Conservation (phyloP, 257 asterid genomes). For the Agastache rugosa region DNA sequence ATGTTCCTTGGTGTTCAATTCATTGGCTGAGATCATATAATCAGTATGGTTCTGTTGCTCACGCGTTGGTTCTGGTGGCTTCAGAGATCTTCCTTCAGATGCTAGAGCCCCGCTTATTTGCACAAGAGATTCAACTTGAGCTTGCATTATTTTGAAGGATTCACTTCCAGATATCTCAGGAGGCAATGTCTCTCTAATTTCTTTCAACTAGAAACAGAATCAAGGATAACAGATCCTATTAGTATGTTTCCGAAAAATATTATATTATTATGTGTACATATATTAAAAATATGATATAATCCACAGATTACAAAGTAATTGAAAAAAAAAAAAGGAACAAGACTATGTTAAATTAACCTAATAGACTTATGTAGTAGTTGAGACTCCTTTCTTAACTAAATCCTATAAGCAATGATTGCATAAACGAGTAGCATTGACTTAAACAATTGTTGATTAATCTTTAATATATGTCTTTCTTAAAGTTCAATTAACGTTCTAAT, state of each 20-base stretch:
- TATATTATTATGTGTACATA: background rate
- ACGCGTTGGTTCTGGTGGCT: constrained; percentile 27
- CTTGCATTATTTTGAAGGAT: constrained; percentile 49
- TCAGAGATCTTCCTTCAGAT: constrained; percentile 38
- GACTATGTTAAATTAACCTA: background rate
- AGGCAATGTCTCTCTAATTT: constrained; percentile 63
- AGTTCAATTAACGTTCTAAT: background rate
- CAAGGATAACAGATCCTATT: constrained; percentile 22
- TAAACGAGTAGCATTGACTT: background rate
- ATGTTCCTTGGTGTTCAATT: constrained; percentile 39
- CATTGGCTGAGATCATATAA: constrained; percentile 29
- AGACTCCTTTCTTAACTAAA: background rate
- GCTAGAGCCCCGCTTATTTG: constrained; percentile 42
- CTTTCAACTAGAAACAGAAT: constrained; percentile 58
- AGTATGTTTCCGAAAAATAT: background rate
- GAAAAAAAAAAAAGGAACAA: too few species aligned
- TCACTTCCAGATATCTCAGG: constrained; percentile 61
- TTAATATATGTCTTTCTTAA: background rate
- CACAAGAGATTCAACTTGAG: constrained; percentile 66
- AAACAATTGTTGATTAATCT: too few species aligned
- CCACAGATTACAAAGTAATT: too few species aligned
- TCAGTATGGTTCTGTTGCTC: constrained; percentile 39
- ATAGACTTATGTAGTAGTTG: background rate
- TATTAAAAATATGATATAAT: background rate
- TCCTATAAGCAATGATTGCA: background rate